Evolutionary conservation across 139 green algal genomes (phyloP).

Genomic region (Chlamydomonas eustigma): DNA sequence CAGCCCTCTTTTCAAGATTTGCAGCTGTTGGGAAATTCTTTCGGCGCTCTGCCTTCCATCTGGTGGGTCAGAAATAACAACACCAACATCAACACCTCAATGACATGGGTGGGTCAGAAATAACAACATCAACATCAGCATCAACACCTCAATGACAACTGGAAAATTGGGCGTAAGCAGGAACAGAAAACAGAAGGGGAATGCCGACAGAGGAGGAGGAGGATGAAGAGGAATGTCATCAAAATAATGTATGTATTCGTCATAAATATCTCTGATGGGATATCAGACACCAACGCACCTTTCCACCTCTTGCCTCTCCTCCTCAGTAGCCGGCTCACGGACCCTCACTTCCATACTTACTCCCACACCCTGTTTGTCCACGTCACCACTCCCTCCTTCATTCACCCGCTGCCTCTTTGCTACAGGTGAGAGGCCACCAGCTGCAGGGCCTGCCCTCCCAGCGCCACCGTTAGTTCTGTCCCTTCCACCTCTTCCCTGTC

Average conservation of each 20-base stretch:
- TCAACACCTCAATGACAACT: too few relatives aligned
- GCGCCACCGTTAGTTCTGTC: not conserved
- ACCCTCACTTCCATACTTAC: slow-evolving; percentile 32
- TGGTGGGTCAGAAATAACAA: too few relatives aligned
- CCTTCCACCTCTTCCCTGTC: not conserved
- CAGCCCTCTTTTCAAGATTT: slow-evolving; percentile 25
- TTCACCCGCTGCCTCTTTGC: not conserved
- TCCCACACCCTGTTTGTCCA: too few relatives aligned
- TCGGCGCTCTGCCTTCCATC: slow-evolving; percentile 46
- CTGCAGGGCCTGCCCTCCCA: not conserved
- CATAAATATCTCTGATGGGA: not conserved
- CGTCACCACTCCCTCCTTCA: not conserved
- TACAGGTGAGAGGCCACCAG: too few relatives aligned
- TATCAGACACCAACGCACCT: not conserved
- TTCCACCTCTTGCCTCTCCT: slow-evolving; percentile 40
- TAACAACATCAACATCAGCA: too few relatives aligned
- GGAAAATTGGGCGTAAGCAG: too few relatives aligned
- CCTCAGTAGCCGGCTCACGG: slow-evolving; percentile 23
- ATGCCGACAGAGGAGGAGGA: too few relatives aligned
- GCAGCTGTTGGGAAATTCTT: slow-evolving; percentile 35
- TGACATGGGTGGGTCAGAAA: too few relatives aligned
- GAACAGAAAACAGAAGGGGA: too few relatives aligned
- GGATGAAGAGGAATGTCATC: too few relatives aligned
- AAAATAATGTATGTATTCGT: too few relatives aligned
- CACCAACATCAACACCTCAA: too few relatives aligned